Percentiles rank a stretch among this genome's conserved stretches.
Evolutionary conservation across 1,139 yeast genomes (phyloP).

Genomic region (Debaryomyces sp.): DNA sequence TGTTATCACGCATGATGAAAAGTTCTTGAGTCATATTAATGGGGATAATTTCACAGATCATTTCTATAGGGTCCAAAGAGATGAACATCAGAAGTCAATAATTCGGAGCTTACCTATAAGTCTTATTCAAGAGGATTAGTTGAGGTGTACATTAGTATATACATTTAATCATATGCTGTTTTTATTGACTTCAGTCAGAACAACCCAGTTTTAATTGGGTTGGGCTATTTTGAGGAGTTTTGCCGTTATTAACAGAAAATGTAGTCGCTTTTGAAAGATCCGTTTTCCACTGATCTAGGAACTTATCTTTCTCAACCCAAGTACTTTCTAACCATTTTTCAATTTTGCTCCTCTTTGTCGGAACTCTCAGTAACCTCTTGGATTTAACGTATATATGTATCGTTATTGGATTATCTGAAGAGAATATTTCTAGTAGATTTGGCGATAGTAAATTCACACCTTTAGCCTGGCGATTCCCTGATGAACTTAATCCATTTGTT

Average conservation of each 20-base stretch:
- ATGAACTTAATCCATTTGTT: not conserved
- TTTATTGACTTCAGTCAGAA: not conserved
- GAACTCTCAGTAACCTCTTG: slow-evolving; percentile 50
- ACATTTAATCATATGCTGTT: not conserved
- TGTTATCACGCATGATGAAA: slow-evolving; percentile 95
- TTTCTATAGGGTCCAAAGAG: slow-evolving; percentile 79
- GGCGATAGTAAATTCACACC: slow-evolving; percentile 38
- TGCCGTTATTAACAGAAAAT: not conserved
- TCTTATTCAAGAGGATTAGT: slow-evolving; percentile 35
- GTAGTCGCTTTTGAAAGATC: not conserved
- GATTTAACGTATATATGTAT: slow-evolving; percentile 54
- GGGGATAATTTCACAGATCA: slow-evolving; percentile 89
- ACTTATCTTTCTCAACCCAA: slow-evolving; percentile 71
- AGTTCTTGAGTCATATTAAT: slow-evolving; percentile 80
- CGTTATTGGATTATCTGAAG: slow-evolving; percentile 41
- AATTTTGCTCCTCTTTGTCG: slow-evolving; percentile 51
- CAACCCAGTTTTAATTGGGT: not conserved
- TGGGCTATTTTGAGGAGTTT: not conserved
- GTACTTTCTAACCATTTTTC: slow-evolving; percentile 73
- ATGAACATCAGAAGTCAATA: slow-evolving; percentile 76
- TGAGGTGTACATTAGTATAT: not conserved
- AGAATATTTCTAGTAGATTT: slow-evolving; percentile 56
- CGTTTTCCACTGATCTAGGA: slow-evolving; percentile 10
- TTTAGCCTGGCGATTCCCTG: not conserved
- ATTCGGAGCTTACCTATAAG: slow-evolving; percentile 54